phyloP scores from a whole-genome alignment of 805 yeast genomes.

The Yamadazyma takamatsuzukensis region DNA sequence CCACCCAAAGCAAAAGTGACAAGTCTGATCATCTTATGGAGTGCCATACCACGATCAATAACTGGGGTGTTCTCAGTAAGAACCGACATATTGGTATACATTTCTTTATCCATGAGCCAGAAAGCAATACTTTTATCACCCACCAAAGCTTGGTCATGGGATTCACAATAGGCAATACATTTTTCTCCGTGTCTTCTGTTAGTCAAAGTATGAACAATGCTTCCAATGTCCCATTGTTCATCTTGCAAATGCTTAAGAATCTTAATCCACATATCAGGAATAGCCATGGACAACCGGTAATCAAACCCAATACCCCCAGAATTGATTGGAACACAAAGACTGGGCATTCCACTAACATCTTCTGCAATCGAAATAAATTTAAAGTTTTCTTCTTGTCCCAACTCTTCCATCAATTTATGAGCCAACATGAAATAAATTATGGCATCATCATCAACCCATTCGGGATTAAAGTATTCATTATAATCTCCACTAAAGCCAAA shows the following conservation, averaged over 20 bases:
- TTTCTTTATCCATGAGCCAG: conserved; percentile 98
- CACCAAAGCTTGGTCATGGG: conserved; percentile 96
- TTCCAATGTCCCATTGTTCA: conserved; percentile 88
- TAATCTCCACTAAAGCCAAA: conserved; percentile 89
- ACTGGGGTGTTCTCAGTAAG: conserved; percentile 69
- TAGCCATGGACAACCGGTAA: conserved; percentile 92
- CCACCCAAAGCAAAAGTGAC: conserved; percentile 92
- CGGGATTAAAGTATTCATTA: conserved; percentile 79
- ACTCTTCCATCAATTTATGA: conserved; percentile 65
- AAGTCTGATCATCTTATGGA: conserved; percentile 88
- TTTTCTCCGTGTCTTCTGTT: conserved; percentile 86
- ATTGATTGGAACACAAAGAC: conserved; percentile 70
- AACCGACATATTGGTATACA: conserved; percentile 93
- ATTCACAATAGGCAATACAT: conserved; percentile 89
- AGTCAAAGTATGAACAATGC: conserved; percentile 74
- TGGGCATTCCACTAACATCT: conserved; percentile 97
- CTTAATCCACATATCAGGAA: conserved; percentile 99
- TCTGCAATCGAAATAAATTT: conserved; percentile 82
- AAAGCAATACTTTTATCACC: conserved; percentile 96
- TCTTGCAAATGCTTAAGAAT: conserved; percentile 76
- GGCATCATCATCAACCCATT: conserved; percentile 83
- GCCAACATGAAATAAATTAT: conserved; percentile 85
- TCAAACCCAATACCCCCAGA: conserved; percentile 92
- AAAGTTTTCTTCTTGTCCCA: conserved; percentile 34
- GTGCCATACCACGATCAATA: conserved; percentile 83